phyloP scores from a whole-genome alignment of 2,329 filamentous ascomycete genomes.

The Verticillium tricorpus region DNA sequence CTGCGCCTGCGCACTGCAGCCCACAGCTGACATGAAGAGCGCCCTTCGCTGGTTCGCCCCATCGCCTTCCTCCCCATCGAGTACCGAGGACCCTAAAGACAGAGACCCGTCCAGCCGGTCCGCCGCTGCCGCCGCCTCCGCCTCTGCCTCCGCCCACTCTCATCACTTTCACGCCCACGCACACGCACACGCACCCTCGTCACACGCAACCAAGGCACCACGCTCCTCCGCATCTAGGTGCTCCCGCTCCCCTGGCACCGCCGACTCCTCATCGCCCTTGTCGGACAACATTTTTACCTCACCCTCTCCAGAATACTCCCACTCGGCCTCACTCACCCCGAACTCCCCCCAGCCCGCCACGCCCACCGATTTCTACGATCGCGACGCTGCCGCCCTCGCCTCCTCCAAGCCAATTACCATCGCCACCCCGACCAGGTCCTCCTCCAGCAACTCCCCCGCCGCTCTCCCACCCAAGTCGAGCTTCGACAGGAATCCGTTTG shows the following conservation, averaged over 20 bases:
- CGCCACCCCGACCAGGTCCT: conserved; percentile 17
- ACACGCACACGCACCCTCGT: neutral
- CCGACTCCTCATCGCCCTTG: conserved; percentile 7
- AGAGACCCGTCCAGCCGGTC: conserved; percentile 16
- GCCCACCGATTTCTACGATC: conserved; percentile 26
- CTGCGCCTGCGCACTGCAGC: neutral
- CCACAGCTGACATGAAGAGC: conserved; percentile 15
- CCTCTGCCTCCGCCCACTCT: conserved; percentile 6
- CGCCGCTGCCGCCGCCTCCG: conserved; percentile 19
- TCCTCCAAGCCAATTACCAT: conserved; percentile 32
- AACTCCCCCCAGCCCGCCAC: conserved; percentile 39
- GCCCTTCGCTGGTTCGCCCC: conserved; percentile 13
- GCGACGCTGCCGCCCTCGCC: conserved; percentile 13
- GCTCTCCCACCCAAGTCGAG: conserved; percentile 18
- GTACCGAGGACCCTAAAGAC: conserved; percentile 16
- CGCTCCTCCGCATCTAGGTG: neutral
- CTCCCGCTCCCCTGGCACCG: neutral
- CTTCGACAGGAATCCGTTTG: conserved; percentile 18
- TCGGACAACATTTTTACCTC: conserved; percentile 16
- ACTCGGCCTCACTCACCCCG: conserved; percentile 26
- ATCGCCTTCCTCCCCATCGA: conserved; percentile 11
- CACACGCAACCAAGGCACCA: neutral
- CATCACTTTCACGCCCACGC: neutral
- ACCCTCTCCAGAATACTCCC: conserved; percentile 23
- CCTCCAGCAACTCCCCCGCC: conserved; percentile 17